These are phyloP conservation scores for Tetrapisispora namnaoensis DNA, from an alignment of 805 yeast genomes.

Conservation along the genomic window DNA sequence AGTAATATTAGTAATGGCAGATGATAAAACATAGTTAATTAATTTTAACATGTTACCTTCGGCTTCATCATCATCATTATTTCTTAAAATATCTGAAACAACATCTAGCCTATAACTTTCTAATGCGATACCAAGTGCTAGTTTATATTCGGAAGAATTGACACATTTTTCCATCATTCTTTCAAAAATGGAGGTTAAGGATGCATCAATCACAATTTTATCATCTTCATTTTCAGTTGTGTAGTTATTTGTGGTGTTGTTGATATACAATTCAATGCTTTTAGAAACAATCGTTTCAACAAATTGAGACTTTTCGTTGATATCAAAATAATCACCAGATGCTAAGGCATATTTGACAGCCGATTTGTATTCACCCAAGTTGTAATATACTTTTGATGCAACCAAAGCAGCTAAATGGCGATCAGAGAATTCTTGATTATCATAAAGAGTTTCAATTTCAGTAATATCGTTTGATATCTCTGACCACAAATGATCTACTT, in stretches of 20 bases:
- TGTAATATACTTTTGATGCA: conserved; percentile 83
- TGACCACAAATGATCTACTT: conserved; percentile 92
- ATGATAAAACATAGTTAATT: conserved; percentile 65
- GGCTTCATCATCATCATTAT: conserved; percentile 30
- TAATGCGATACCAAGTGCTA: conserved; percentile 83
- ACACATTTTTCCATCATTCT: conserved; percentile 79
- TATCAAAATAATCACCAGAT: conserved; percentile 72
- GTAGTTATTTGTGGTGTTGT: conserved; percentile 43
- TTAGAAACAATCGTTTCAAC: conserved; percentile 90
- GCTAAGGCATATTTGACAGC: conserved; percentile 82
- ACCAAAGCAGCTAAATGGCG: conserved; percentile 82
- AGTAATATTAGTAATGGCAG: conserved; percentile 57
- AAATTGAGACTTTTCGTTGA: conserved; percentile 66
- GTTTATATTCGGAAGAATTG: conserved; percentile 54
- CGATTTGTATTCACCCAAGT: conserved; percentile 86
- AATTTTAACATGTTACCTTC: conserved; percentile 48
- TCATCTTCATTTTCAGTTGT: conserved; percentile 10
- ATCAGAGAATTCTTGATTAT: conserved; percentile 67
- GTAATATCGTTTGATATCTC: conserved; percentile 87
- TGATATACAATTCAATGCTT: conserved; percentile 77
- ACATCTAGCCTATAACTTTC: conserved; percentile 84
- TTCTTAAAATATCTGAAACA: conserved; percentile 47
- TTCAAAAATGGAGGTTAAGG: conserved; percentile 64
- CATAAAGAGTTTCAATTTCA: conserved; percentile 84
- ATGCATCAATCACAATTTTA: conserved; percentile 41